These are phyloP conservation scores for Scheffersomyces coipomensis DNA, from an alignment of 805 yeast species.

Conservation along the genomic window DNA sequence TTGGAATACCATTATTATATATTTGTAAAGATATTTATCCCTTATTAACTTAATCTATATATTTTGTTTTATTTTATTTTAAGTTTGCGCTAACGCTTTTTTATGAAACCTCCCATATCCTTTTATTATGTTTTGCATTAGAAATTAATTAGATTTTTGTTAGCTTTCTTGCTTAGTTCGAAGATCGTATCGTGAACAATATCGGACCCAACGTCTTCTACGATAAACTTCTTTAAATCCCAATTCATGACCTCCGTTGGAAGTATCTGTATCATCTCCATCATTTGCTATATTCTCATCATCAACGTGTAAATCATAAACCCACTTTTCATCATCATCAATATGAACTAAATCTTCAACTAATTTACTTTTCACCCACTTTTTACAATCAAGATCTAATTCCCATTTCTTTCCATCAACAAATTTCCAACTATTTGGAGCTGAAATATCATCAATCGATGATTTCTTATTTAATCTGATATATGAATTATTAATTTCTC, in stretches of 20 bases:
- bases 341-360: slow-evolving; percentile 53
- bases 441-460: slow-evolving; percentile 40
- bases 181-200: slow-evolving; percentile 16
- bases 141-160: too few relatives aligned
- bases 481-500: not conserved
- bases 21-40: too few relatives aligned
- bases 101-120: too few relatives aligned
- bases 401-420: slow-evolving; percentile 51
- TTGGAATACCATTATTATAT: too few relatives aligned
- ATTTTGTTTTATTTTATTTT: too few relatives aligned
- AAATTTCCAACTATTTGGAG: slow-evolving; percentile 64
- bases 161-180: not conserved
- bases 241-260: slow-evolving; percentile 15
- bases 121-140: too few relatives aligned
- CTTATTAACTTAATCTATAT: too few relatives aligned
- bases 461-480: slow-evolving; percentile 4
- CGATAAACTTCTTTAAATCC: slow-evolving; percentile 43
- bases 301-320: slow-evolving; percentile 51
- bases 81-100: too few relatives aligned
- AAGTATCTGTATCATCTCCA: slow-evolving; percentile 17
- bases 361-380: slow-evolving; percentile 59
- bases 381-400: slow-evolving; percentile 59
- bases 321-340: slow-evolving; percentile 83
- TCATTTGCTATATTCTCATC: slow-evolving; percentile 16
- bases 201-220: slow-evolving; percentile 68